phyloP scores from a whole-genome alignment of 2,329 filamentous ascomycete genomes.

The Drechslerella dactyloides region DNA sequence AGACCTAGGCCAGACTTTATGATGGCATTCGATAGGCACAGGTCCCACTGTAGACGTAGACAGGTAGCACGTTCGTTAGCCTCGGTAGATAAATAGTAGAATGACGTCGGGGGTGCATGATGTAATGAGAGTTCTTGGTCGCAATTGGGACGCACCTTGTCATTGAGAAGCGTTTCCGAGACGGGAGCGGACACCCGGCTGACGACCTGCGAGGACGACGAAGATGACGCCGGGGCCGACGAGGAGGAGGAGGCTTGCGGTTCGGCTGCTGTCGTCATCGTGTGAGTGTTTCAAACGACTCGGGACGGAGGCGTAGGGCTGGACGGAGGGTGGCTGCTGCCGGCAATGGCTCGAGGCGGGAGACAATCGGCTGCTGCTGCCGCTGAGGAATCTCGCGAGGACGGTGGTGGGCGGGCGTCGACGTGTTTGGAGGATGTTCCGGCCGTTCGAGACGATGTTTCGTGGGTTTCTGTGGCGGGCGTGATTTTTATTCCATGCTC shows the following conservation, averaged over 20 bases:
- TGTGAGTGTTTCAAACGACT: slow-evolving; percentile 10
- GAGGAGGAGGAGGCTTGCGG: slow-evolving; percentile 43
- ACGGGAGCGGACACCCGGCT: slow-evolving; percentile 77
- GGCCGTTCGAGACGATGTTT: slow-evolving; percentile 5
- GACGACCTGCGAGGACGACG: slow-evolving; percentile 69
- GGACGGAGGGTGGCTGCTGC: slow-evolving; percentile 1
- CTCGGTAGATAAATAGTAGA: background rate
- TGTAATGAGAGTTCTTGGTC: slow-evolving; percentile 10
- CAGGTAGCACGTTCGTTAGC: slow-evolving; percentile 34
- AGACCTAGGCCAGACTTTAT: slow-evolving; percentile 96
- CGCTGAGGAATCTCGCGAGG: slow-evolving; percentile 6
- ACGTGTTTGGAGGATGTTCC: slow-evolving; percentile 4
- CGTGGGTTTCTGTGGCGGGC: slow-evolving; percentile 6
- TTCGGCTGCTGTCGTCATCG: slow-evolving; percentile 49
- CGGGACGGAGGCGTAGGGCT: background rate
- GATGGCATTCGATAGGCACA: slow-evolving; percentile 94
- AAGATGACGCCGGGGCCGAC: slow-evolving; percentile 56
- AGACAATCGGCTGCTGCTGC: slow-evolving; percentile 17
- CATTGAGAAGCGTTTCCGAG: slow-evolving; percentile 97
- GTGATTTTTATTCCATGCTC: slow-evolving; percentile 21
- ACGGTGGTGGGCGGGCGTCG: slow-evolving; percentile 8
- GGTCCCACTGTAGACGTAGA: slow-evolving; percentile 77
- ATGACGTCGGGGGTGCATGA: slow-evolving; percentile 11
- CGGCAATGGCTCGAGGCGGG: slow-evolving; percentile 3
- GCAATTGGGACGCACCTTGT: slow-evolving; percentile 82